These are phyloP conservation scores for Debaryomyces sp. DNA, from an alignment of 1,139 yeast genomes.

Conservation along the genomic window DNA sequence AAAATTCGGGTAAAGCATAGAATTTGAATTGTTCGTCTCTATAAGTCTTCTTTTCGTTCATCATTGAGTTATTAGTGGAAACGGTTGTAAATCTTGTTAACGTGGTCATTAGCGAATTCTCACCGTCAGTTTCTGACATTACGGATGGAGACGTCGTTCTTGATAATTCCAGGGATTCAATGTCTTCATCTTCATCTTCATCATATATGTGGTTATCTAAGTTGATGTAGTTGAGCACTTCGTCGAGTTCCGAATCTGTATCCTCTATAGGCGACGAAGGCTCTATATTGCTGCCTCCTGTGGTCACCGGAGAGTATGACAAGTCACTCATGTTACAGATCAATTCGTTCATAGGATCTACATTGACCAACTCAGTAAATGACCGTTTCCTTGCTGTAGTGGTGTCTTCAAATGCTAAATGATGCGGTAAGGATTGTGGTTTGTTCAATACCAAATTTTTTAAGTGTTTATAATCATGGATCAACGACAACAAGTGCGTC, in stretches of 20 bases:
- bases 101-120: constrained; percentile 41
- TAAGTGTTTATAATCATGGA: constrained; percentile 46
- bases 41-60: constrained; percentile 15
- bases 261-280: constrained; percentile 14
- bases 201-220: constrained; percentile 24
- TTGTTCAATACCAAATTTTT: constrained; percentile 34
- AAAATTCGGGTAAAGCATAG: constrained; percentile 31
- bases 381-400: constrained; percentile 29
- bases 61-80: constrained; percentile 28
- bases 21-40: constrained; percentile 19
- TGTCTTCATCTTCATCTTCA: constrained; percentile 28
- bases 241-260: constrained; percentile 22
- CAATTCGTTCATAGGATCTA: constrained; percentile 26
- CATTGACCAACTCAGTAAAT: constrained; percentile 26
- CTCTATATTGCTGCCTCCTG: constrained; percentile 1
- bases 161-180: constrained; percentile 35
- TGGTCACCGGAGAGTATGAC: constrained; percentile 20
- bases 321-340: constrained; percentile 32
- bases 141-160: constrained; percentile 44
- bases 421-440: constrained; percentile 9
- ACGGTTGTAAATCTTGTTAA: constrained; percentile 51
- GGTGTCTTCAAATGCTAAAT: constrained; percentile 10
- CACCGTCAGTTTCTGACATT: constrained; percentile 33
- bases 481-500: constrained; percentile 37
- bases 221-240: constrained; percentile 21